Percentiles rank a stretch among this genome's conserved stretches.
Conservation (phyloP, 768 basidiomycete species). For the Podaxis sp. region DNA sequence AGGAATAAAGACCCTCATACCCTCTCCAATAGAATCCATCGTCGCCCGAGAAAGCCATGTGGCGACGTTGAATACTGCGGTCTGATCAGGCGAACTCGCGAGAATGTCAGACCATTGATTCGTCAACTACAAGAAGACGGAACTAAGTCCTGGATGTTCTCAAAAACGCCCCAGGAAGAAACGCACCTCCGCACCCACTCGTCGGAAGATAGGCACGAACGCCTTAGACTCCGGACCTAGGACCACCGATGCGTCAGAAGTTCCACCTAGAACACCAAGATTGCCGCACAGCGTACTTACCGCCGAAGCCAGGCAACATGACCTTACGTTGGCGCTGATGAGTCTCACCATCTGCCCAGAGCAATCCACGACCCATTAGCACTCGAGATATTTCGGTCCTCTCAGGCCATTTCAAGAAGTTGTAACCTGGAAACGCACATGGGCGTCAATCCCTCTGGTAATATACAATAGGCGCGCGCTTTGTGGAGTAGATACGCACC, state of each 20-base stretch:
- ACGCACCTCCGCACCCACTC: conserved; percentile 40
- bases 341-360: conserved; percentile 56
- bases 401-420: conserved; percentile 50
- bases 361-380: conserved; percentile 49
- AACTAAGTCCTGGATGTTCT: neutral
- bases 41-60: conserved; percentile 48
- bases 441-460: neutral
- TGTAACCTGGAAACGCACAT: conserved; percentile 37
- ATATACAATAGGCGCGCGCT: neutral
- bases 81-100: conserved; percentile 37
- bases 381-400: conserved; percentile 48
- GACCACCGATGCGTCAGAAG: neutral
- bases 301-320: conserved; percentile 56
- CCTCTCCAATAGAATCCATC: conserved; percentile 52
- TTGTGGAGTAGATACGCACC: conserved; percentile 22
- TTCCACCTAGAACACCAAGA: neutral
- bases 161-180: conserved; percentile 12
- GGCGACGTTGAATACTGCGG: conserved; percentile 45
- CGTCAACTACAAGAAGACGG: conserved; percentile 34
- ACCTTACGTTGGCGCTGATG: conserved; percentile 55
- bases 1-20: conserved; percentile 20
- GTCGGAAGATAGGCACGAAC: conserved; percentile 47
- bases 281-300: conserved; percentile 20
- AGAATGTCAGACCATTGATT: conserved; percentile 51
- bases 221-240: conserved; percentile 45